These are phyloP conservation scores for Ogataea chonburiensis DNA, from an alignment of 805 yeast species.

Conservation along the genomic window DNA sequence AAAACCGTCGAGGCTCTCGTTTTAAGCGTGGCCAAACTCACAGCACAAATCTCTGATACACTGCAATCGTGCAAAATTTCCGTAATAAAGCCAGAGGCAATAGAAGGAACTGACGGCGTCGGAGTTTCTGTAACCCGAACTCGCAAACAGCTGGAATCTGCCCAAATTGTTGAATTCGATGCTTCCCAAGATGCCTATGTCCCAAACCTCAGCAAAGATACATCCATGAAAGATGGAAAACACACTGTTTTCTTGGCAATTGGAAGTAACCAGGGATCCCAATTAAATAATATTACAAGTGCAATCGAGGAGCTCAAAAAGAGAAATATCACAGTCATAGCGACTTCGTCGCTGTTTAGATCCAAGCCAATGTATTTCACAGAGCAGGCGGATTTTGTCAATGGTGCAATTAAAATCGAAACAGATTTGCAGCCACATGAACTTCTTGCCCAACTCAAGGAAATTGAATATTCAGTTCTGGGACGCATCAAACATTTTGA, in stretches of 20 bases:
- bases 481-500: constrained; percentile 73
- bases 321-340: constrained; percentile 44
- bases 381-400: constrained; percentile 78
- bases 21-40: constrained; percentile 53
- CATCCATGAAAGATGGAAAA: constrained; percentile 11
- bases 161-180: constrained; percentile 25
- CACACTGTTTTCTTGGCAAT: constrained; percentile 77
- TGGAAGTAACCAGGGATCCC: constrained; percentile 85
- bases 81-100: constrained; percentile 86
- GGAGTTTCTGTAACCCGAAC: constrained; percentile 73
- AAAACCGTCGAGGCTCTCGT: constrained; percentile 94
- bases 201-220: constrained; percentile 33
- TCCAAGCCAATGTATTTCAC: constrained; percentile 90
- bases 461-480: constrained; percentile 72
- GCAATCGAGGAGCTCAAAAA: constrained; percentile 51
- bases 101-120: constrained; percentile 83
- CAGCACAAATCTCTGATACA: constrained; percentile 16
- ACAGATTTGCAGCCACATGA: constrained; percentile 66
- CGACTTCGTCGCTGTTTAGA: constrained; percentile 76
- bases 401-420: constrained; percentile 72
- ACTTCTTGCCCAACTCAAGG: constrained; percentile 59
- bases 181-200: constrained; percentile 17
- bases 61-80: constrained; percentile 42
- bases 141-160: constrained; percentile 36
- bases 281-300: constrained; percentile 53